Evolutionary conservation across 345 rosid species (phyloP).

Genomic region (Salix dunnii): DNA sequence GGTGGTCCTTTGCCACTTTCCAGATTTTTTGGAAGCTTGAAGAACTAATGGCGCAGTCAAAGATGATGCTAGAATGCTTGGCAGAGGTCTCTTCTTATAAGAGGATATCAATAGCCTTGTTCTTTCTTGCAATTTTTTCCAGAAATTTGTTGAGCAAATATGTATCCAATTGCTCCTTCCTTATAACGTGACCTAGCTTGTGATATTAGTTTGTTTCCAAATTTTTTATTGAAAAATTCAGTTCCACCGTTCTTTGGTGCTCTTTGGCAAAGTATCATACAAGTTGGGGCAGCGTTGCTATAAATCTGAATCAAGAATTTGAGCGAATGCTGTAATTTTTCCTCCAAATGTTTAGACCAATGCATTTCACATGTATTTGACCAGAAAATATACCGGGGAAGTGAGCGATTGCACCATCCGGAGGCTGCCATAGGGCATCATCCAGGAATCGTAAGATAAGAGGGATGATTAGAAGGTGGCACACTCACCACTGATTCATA

Average conservation of each 20-base stretch:
- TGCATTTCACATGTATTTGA: too few species aligned
- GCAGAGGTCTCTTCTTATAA: constrained; percentile 6
- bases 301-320: background rate
- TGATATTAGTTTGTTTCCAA: constrained; percentile 6
- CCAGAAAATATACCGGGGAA: background rate
- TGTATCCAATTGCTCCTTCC: background rate
- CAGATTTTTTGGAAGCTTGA: constrained; percentile 72
- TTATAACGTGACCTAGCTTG: constrained; percentile 12
- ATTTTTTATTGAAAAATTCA: background rate
- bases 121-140: background rate
- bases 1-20: constrained; percentile 91
- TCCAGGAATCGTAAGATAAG: background rate
- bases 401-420: background rate
- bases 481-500: background rate
- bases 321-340: background rate
- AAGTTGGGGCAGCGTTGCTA: background rate
- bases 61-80: constrained; percentile 14
- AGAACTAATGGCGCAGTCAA: constrained; percentile 37
- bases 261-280: background rate
- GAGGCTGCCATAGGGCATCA: background rate
- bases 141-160: constrained; percentile 4
- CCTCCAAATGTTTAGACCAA: too few species aligned
- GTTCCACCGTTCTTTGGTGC: background rate
- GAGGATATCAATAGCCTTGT: constrained; percentile 4
- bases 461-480: background rate